These are phyloP conservation scores for Wickerhamiella brachini DNA, from an alignment of 805 yeast genomes.

Conservation along the genomic window DNA sequence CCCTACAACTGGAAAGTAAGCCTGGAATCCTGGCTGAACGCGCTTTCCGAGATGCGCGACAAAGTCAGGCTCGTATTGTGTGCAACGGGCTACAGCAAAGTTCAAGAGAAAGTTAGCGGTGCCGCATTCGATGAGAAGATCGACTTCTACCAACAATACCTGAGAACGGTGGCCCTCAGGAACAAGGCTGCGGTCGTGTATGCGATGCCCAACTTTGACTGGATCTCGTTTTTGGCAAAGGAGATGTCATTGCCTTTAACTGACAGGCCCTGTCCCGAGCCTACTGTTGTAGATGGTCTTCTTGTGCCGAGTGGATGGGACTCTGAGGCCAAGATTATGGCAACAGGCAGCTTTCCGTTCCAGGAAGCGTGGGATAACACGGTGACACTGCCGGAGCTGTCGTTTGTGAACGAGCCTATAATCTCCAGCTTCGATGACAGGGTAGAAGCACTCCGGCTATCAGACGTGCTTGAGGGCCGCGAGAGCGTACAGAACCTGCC, in stretches of 20 bases:
- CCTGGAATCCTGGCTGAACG: not conserved
- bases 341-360: not conserved
- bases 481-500: not conserved
- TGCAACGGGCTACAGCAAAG: not conserved
- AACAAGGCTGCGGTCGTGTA: not conserved
- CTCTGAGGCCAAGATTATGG: not conserved
- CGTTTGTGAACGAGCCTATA: not conserved
- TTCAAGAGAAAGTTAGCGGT: not conserved
- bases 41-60: not conserved
- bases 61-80: not conserved
- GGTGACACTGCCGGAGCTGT: not conserved
- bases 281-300: not conserved
- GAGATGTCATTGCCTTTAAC: not conserved
- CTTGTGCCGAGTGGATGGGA: not conserved
- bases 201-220: conserved; percentile 1
- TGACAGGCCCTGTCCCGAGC: not conserved
- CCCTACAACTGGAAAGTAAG: not conserved
- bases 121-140: not conserved
- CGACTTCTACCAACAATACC: conserved; percentile 1
- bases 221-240: not conserved
- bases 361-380: not conserved
- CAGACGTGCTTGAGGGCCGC: not conserved
- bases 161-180: not conserved
- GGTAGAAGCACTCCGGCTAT: not conserved
- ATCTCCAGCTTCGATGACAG: not conserved